Evolutionary conservation across 2,329 filamentous ascomycete genomes (phyloP), one percentile per base, ranked within the genome.

Genomic region (Canariomyces notabilis): DNA sequence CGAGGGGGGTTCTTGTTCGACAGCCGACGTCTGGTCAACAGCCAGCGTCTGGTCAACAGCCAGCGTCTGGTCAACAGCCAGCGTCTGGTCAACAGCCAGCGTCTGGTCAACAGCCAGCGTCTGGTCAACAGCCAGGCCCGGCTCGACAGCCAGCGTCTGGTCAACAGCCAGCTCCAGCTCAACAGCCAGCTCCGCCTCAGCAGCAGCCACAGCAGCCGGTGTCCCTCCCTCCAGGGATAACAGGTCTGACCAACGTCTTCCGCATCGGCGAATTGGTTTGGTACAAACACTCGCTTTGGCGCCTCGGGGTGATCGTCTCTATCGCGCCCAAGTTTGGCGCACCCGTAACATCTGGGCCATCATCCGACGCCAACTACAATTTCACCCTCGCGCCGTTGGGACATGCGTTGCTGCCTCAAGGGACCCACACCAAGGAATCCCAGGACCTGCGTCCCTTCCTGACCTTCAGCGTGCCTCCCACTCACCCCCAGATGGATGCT

Each of bases 381-480:
- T 64, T 58, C 32, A 48, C 49, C 6, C 44, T 67, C 5, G 61
- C 60, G 5, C 64, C 63, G 1, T 55, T 67, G 5, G 63, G 62
- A 20, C 58, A 65, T 42, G 38, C 43, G 5, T 31, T 54, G 4
- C 51, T 64, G 12, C 44, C 44, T 11, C 53, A 57, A 23, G 16
- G 37, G 20, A 57, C 46, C 22, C 53, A 55, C 14, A 18, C 42
- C 37, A 65, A 56, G 37, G 43, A 58, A 8, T 50, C 52, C 43
- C 35, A 47, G 8, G 57, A 60, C 6, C 61, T 67, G 63, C 63
- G 64, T 3, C 65, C 65, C 1, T 67, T 67, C 51, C 57, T 65
- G 14, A 66, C 65, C 9, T 67, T 67, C 38, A 65, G 62, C 51
- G 62, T 67, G 5, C 65, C 65, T 3, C 49, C 46, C 32, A 53